Evolutionary conservation across 2,329 filamentous ascomycete species (phyloP).

Genomic region (Beauveria sp.): DNA sequence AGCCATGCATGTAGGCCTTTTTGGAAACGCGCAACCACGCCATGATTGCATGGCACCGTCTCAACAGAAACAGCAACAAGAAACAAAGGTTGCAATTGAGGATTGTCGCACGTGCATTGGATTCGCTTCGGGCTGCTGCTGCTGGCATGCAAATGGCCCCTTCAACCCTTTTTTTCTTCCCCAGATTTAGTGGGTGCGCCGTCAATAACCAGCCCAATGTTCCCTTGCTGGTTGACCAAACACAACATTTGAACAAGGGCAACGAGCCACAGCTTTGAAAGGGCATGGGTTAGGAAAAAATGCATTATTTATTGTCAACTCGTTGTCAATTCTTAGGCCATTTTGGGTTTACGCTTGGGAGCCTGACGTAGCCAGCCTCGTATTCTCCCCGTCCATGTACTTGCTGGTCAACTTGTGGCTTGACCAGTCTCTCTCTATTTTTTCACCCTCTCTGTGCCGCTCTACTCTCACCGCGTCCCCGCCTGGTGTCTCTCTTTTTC

Average conservation of each 20-base stretch:
- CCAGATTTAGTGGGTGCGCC: background rate
- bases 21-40: too few species aligned
- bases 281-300: background rate
- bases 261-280: background rate
- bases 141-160: too few species aligned
- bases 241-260: background rate
- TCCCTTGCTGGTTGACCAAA: background rate
- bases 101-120: background rate
- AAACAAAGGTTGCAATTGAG: too few species aligned
- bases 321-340: background rate
- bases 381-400: background rate
- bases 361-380: background rate
- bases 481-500: constrained; percentile 9
- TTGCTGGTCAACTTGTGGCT: constrained; percentile 1
- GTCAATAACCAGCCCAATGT: background rate
- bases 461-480: background rate
- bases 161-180: background rate
- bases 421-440: background rate
- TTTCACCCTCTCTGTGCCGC: background rate
- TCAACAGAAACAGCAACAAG: too few species aligned
- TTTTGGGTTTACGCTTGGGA: background rate
- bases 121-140: background rate
- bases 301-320: background rate
- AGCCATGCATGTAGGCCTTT: too few species aligned
- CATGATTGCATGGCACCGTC: too few species aligned